Evolutionary conservation across 352 stramenopile species (phyloP).

Genomic region (Pythium chondricola): DNA sequence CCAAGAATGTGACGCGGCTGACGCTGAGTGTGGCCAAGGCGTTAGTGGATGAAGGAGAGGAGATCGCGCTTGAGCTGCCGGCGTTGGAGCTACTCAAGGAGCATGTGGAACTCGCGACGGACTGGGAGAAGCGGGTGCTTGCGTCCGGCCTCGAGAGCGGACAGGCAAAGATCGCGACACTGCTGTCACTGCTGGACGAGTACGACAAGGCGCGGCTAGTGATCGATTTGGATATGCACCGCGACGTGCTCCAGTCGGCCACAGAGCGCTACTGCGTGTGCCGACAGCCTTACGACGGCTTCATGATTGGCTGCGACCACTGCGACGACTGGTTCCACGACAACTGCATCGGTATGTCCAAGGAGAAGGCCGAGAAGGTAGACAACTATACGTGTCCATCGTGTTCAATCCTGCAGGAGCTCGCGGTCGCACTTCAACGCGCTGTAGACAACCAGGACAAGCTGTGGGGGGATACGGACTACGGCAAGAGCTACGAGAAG

Average conservation of each 20-base stretch:
- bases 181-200: conserved; percentile 70
- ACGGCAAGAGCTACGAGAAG: conserved; percentile 82
- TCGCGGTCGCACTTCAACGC: conserved; percentile 53
- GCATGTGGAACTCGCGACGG: conserved; percentile 63
- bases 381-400: conserved; percentile 94
- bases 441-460: conserved; percentile 53
- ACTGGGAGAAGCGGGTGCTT: conserved; percentile 77
- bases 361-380: conserved; percentile 93
- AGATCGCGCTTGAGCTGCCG: conserved; percentile 66
- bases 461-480: conserved; percentile 78
- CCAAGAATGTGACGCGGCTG: conserved; percentile 59
- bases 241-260: conserved; percentile 87
- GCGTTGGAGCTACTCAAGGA: conserved; percentile 79
- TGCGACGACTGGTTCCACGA: conserved; percentile 90
- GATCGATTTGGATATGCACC: conserved; percentile 86
- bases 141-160: conserved; percentile 72
- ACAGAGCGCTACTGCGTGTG: conserved; percentile 90
- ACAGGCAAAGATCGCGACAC: conserved; percentile 61
- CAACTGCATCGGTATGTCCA: conserved; percentile 86
- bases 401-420: conserved; percentile 88
- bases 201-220: conserved; percentile 71
- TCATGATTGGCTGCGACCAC: conserved; percentile 87
- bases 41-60: conserved; percentile 76
- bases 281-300: conserved; percentile 82
- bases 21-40: conserved; percentile 49